Conservation (phyloP, 2,329 filamentous ascomycete genomes). For the Fusarium sp. region DNA sequence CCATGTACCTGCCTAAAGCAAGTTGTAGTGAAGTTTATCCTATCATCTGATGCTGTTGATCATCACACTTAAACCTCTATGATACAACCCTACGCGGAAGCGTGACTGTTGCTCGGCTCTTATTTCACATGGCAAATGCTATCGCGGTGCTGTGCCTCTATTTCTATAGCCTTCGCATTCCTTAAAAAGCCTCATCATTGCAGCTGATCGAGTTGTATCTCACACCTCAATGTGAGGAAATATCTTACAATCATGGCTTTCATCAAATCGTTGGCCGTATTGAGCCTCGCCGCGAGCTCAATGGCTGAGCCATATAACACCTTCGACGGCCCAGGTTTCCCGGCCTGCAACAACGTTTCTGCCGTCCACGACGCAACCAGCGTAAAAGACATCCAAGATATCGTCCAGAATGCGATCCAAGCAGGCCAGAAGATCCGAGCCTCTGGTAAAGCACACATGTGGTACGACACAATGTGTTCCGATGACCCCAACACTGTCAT, state of each 20-base stretch:
- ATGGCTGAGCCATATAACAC: not conserved
- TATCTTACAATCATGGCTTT: not conserved
- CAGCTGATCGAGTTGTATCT: too few relatives aligned
- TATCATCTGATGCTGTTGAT: not conserved
- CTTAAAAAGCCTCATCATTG: not conserved
- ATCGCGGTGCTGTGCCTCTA: fast-evolving
- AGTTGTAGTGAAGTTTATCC: not conserved
- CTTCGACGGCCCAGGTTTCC: not conserved
- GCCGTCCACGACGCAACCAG: not conserved
- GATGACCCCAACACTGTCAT: not conserved
- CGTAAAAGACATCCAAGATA: slow-evolving; percentile 10
- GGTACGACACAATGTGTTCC: slow-evolving; percentile 19
- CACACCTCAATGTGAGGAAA: too few relatives aligned
- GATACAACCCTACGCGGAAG: too few relatives aligned
- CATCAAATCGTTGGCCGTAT: not conserved
- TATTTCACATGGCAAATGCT: not conserved
- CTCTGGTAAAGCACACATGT: slow-evolving; percentile 5
- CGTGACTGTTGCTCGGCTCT: not conserved
- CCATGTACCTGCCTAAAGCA: not conserved
- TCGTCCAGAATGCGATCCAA: not conserved
- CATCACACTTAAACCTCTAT: too few relatives aligned
- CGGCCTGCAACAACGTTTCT: not conserved
- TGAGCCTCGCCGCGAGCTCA: not conserved
- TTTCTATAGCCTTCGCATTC: fast-evolving
- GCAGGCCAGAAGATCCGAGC: not conserved